Evolutionary conservation across 129 eudicot genomes (phyloP).

Genomic region (Saussurea involucrata): DNA sequence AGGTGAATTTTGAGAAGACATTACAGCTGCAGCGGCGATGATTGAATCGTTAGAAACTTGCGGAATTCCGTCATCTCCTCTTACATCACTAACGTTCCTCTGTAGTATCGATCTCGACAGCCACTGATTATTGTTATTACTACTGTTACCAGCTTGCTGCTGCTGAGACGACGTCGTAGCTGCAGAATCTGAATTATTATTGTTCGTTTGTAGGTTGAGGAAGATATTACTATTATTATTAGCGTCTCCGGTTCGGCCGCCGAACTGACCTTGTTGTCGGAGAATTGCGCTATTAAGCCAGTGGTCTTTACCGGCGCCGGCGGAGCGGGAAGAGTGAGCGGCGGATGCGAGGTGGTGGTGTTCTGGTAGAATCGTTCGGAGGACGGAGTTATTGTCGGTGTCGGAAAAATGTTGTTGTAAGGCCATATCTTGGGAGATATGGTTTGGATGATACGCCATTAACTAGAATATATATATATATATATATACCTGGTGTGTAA

Average conservation of each 20-base stretch:
- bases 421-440: constrained; percentile 48
- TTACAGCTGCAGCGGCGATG: constrained; percentile 35
- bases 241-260: constrained; percentile 11
- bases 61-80: constrained; percentile 28
- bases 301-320: constrained; percentile 39
- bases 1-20: constrained; percentile 40
- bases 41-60: constrained; percentile 45
- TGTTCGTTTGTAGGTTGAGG: constrained; percentile 43
- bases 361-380: constrained; percentile 35
- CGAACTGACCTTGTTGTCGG: constrained; percentile 36
- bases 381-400: constrained; percentile 26
- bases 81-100: constrained; percentile 39
- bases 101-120: constrained; percentile 54
- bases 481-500: not conserved
- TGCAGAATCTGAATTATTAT: constrained; percentile 32
- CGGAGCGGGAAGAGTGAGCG: constrained; percentile 22
- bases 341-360: constrained; percentile 27
- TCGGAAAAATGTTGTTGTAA: constrained; percentile 52
- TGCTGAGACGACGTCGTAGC: constrained; percentile 26
- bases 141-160: not conserved
- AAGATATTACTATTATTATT: constrained; percentile 33
- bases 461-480: too few species aligned
- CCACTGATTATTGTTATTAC: constrained; percentile 38
- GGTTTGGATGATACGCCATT: constrained; percentile 51
- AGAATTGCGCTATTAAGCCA: constrained; percentile 75